Evolutionary conservation across 306 rosid genomes (phyloP), one percentile per base, ranked within the genome.

Genomic region (Casuarina equisetifolia): DNA sequence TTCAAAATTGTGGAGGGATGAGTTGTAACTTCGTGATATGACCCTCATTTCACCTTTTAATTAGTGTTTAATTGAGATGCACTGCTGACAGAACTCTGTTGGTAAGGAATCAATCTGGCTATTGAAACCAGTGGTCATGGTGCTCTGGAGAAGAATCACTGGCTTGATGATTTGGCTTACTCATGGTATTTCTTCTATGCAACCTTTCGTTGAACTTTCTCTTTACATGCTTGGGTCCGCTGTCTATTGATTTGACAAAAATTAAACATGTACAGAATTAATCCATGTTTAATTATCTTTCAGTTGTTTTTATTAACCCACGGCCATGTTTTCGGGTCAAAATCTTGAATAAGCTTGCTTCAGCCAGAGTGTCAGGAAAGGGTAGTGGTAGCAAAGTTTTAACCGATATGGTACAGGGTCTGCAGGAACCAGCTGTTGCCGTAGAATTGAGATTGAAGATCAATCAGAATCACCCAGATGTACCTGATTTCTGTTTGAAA

Each of bases 111-210:
- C 97, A 35, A 94, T 89, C 80, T 94, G 82, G 97, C 98, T 74
- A 92, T 94, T 84, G 98, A 94, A 86, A 94, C 98, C 67, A 94
- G 98, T 85, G 98, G 98, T 42, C 98, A 92, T 81, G 98, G 98
- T 80, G 98, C 98, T 82, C 97, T 94, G 51, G 92, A 92, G 91
- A 97, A 94, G 90, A 94, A 94, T 79, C 89, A 86, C 79, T 94
- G 98, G 98, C 97, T 94, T 79, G 98, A 94, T 57, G 97, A 94
- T 81, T 97, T 97, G 45, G 98, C 98, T 69, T 94, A 92, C 86
- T 88, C 88, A 92, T 94, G 97, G 98, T 94, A 93, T 70, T 84
- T 45, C 53, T 82, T 84, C 45, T 19, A 54, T 36, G 20, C 46
- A 55, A 71, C 51, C 45, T 63, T 17, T 46, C 72, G 13, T 6